A percentile compares a stretch with the other conserved stretches of the same genome.
Conservation (phyloP, 768 basidiomycete genomes). For the Cystobasidium ongulense region DNA sequence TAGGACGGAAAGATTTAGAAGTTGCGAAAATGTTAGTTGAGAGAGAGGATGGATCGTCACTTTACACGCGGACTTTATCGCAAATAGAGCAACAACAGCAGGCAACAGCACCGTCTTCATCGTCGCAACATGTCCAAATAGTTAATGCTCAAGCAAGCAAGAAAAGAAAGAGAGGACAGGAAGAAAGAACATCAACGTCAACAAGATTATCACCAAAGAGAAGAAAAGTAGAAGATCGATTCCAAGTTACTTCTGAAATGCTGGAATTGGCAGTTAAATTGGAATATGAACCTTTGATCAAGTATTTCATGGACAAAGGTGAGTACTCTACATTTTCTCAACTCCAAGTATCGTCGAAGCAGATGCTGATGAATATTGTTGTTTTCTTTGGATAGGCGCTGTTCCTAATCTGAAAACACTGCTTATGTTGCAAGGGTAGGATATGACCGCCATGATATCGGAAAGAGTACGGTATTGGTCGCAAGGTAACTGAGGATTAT, state of each 20-base stretch:
- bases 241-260: constrained; percentile 18
- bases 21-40: constrained; percentile 70
- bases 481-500: no score
- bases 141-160: no score
- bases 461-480: no score
- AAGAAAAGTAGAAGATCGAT: constrained; percentile 12
- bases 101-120: no score
- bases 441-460: background rate
- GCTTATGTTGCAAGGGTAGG: constrained; percentile 14
- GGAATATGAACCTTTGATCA: constrained; percentile 15
- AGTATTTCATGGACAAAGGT: constrained; percentile 19
- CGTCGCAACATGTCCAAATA: no score
- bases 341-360: background rate
- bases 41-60: constrained; percentile 33
- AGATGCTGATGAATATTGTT: background rate
- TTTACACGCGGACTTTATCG: background rate
- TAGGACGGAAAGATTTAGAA: constrained; percentile 58
- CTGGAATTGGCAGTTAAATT: constrained; percentile 18
- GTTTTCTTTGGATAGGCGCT: background rate
- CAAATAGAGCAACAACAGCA: no score
- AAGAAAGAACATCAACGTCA: background rate
- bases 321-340: background rate
- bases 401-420: constrained; percentile 20
- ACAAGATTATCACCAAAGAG: background rate
- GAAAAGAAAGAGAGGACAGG: background rate